Evolutionary conservation across 2,329 filamentous ascomycete species (phyloP).

Genomic region (Raffaelea deltoideospora): DNA sequence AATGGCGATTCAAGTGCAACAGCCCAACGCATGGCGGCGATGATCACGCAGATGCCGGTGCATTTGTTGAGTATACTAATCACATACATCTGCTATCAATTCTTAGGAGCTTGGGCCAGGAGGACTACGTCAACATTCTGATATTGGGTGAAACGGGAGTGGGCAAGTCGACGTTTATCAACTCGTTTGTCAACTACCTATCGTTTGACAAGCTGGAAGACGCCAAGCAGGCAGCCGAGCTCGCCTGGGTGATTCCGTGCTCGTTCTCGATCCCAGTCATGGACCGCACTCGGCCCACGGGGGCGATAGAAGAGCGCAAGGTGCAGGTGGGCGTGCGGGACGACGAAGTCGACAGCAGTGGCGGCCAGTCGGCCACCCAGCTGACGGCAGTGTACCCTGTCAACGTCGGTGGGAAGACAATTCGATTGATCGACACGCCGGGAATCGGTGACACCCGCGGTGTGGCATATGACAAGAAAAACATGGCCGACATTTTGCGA

Average conservation of each 20-base stretch:
- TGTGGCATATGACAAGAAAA: constrained; percentile 18
- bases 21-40: constrained; percentile 10
- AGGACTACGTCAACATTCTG: constrained; percentile 24
- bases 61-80: constrained; percentile 1
- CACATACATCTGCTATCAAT: neutral
- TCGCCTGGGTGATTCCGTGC: constrained; percentile 23
- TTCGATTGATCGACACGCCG: constrained; percentile 26
- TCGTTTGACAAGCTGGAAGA: constrained; percentile 21
- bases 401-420: constrained; percentile 12
- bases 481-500: constrained; percentile 23
- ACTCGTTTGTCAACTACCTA: constrained; percentile 31
- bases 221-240: constrained; percentile 15
- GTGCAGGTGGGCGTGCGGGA: constrained; percentile 16
- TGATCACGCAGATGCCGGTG: neutral
- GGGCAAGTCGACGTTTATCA: constrained; percentile 33
- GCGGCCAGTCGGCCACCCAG: constrained; percentile 22
- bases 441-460: constrained; percentile 26
- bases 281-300: constrained; percentile 11
- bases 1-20: constrained; percentile 19
- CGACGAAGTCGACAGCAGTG: constrained; percentile 17
- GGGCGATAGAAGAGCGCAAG: constrained; percentile 13
- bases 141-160: constrained; percentile 32
- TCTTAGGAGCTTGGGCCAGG: constrained; percentile 9
- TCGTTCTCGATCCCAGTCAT: constrained; percentile 21
- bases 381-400: constrained; percentile 18